Conservation (phyloP, 331 rosid genomes). For the Quercus phellos region DNA sequence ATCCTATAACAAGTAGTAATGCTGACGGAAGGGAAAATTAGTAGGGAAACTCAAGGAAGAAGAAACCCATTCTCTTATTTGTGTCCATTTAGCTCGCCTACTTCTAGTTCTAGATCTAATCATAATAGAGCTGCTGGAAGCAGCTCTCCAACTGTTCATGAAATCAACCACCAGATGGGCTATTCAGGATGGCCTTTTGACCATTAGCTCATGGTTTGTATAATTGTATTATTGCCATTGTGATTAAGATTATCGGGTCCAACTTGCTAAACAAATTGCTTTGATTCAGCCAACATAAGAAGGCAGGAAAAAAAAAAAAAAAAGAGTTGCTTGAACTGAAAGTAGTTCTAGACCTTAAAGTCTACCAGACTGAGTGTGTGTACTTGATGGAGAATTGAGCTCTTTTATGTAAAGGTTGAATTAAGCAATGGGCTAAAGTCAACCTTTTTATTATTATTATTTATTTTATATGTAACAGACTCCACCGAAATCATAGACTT, state of each 20-base stretch:
- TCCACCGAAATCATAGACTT: too few species aligned
- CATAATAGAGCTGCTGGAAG: slow-evolving; percentile 38
- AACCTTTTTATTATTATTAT: too few species aligned
- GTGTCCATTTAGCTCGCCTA: slow-evolving; percentile 66
- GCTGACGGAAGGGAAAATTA: too few species aligned
- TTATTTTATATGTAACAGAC: too few species aligned
- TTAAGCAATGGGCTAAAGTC: too few species aligned
- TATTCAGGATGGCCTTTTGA: slow-evolving; percentile 66
- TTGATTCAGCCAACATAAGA: too few species aligned
- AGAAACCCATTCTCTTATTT: slow-evolving; percentile 43
- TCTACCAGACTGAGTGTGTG: slow-evolving; percentile 2
- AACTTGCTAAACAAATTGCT: slow-evolving; percentile 12
- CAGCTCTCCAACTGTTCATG: slow-evolving; percentile 35
- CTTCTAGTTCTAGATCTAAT: slow-evolving; percentile 41
- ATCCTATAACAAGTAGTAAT: too few species aligned
- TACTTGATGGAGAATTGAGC: background rate
- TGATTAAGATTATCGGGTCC: slow-evolving; percentile 1
- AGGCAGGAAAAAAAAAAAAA: too few species aligned
- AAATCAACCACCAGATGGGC: slow-evolving; percentile 32
- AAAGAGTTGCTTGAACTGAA: too few species aligned
- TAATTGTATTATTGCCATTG: background rate
- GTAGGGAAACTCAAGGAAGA: slow-evolving; percentile 32
- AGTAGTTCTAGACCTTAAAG: background rate
- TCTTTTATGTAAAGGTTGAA: background rate
- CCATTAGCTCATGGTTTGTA: background rate